Evolutionary conservation across 73 alveolate genomes (phyloP).

Genomic region (Uronychia binucleata): DNA sequence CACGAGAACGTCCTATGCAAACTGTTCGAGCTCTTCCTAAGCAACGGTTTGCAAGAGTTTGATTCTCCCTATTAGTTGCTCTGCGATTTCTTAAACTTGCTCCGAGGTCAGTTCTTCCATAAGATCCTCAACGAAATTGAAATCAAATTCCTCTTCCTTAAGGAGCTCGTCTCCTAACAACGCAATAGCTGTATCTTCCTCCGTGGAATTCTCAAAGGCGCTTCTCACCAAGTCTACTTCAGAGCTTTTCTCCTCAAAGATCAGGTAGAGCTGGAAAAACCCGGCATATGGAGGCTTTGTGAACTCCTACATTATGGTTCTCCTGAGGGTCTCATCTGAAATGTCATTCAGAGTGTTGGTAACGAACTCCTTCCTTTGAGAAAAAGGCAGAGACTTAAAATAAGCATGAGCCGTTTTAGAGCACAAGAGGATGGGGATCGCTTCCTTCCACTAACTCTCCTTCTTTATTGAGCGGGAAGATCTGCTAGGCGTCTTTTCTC

Average conservation of each 20-base stretch:
- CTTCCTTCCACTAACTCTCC: constrained; percentile 1
- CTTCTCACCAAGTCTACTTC: background rate
- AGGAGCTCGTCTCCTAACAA: background rate
- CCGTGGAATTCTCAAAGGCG: constrained; percentile 14
- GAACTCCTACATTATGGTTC: constrained; percentile 8
- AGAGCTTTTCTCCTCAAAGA: constrained; percentile 22
- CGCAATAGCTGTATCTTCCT: constrained; percentile 1
- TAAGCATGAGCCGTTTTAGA: constrained; percentile 45
- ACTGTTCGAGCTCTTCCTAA: background rate
- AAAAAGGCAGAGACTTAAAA: constrained; percentile 27
- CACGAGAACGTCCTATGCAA: background rate
- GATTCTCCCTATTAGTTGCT: background rate
- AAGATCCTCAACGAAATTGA: background rate
- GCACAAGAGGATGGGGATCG: background rate
- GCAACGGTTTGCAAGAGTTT: background rate
- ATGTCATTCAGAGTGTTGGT: constrained; percentile 20
- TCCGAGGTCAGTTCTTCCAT: background rate
- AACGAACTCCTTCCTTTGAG: constrained; percentile 35
- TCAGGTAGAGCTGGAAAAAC: constrained; percentile 6
- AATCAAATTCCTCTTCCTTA: background rate
- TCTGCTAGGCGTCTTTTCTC: too few species aligned
- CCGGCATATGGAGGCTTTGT: constrained; percentile 40
- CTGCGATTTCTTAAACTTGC: background rate
- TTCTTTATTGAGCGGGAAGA: too few species aligned
- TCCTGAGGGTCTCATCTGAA: background rate